These are phyloP conservation scores for Hypoxylon sp. DNA, from an alignment of 2,329 filamentous ascomycete species.

Conservation along the genomic window DNA sequence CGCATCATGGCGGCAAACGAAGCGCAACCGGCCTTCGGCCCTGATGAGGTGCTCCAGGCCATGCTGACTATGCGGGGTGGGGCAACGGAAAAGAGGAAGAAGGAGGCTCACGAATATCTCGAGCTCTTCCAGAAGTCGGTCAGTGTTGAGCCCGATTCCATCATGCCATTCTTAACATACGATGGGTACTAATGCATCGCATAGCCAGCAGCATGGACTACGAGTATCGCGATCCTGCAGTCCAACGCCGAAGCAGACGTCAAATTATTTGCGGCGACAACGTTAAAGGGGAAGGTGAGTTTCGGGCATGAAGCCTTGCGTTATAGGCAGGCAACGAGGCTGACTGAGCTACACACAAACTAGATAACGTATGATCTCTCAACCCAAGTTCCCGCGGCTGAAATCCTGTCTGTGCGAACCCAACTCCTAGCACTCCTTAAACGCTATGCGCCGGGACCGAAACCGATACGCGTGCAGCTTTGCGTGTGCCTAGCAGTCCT, in stretches of 20 bases:
- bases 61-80: constrained; percentile 93
- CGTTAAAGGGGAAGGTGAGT: constrained; percentile 94
- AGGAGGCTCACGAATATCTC: constrained; percentile 91
- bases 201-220: constrained; percentile 91
- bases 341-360: constrained; percentile 38
- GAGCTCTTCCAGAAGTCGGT: constrained; percentile 99
- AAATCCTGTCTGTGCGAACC: constrained; percentile 83
- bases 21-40: constrained; percentile 80
- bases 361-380: constrained; percentile 96
- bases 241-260: constrained; percentile 85
- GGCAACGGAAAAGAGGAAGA: constrained; percentile 85
- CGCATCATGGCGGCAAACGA: constrained; percentile 76
- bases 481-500: constrained; percentile 95
- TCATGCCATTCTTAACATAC: constrained; percentile 8
- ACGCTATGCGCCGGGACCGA: constrained; percentile 84
- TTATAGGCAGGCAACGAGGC: constrained; percentile 20
- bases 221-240: constrained; percentile 88
- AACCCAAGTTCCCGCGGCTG: constrained; percentile 83
- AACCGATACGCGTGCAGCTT: constrained; percentile 89
- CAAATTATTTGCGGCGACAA: constrained; percentile 96
- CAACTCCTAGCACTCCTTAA: constrained; percentile 87
- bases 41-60: constrained; percentile 82
- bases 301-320: constrained; percentile 10
- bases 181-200: constrained; percentile 44
- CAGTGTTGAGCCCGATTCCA: constrained; percentile 56